Evolutionary conservation across 2,329 filamentous ascomycete species (phyloP), one percentile per base, ranked within the genome.

Genomic region (Colletotrichum sp.): DNA sequence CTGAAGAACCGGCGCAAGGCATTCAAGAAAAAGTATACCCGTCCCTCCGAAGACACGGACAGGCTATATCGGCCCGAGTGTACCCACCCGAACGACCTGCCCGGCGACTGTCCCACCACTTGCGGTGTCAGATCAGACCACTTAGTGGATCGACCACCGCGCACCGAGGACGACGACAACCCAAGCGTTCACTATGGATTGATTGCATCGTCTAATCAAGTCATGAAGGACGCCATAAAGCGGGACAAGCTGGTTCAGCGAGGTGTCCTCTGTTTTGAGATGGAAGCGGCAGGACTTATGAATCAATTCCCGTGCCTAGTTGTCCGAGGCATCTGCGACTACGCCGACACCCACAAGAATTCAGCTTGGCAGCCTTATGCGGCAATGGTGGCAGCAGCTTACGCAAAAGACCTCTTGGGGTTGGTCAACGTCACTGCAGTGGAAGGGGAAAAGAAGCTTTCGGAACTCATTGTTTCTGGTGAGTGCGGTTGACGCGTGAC

Each of bases 271-370:
- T 58, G 55, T 4, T 76, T 83, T 9, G 80, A 83, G 31, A 83
- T 81, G 81, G 80, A 82, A n/a, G 79, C 79, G 0, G 81, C 82
- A 0, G 81, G 81, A 0, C 24, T 81, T 0, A 78, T 79, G 76
- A 73, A 78, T 16, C 43, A 78, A 1, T 77, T 83, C 1, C 80
- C 81, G 0, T 86, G 81, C 29, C 68, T 86, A 0, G 78, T 83
- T 0, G 82, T 86, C 18, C 79, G 83, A 11, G 84, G 83, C 0
- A 83, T 86, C 0, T 86, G 81, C 21, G 82, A 85, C 66, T 86
- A 86, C 62, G 79, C 83, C 7, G 84, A 86, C 68, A 81, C 78
- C 0, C 83, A 85, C 69, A 86, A 86, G 65, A 81, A 80, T n/a
- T 79, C 85, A 8, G 38, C 21, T 5, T 86, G 83, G 84, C 82